These are phyloP conservation scores for Grigorovia jiainica DNA, from an alignment of 805 yeast species.

Conservation along the genomic window DNA sequence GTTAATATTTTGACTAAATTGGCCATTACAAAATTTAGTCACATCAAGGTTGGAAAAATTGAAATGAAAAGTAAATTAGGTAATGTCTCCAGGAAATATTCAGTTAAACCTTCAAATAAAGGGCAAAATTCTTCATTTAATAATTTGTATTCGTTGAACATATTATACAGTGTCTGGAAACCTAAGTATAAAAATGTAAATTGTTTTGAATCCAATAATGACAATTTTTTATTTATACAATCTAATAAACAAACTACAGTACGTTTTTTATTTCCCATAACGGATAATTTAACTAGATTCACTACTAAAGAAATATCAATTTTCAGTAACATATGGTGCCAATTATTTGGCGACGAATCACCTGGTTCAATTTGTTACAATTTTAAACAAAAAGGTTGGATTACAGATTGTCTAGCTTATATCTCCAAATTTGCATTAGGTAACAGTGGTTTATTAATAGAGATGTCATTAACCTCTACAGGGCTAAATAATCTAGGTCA, in stretches of 20 bases:
- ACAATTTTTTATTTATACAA: constrained; percentile 32
- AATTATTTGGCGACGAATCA: constrained; percentile 56
- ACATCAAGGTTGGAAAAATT: constrained; percentile 15
- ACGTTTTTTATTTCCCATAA: constrained; percentile 40
- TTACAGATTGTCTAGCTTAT: constrained; percentile 35
- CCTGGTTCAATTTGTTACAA: constrained; percentile 37
- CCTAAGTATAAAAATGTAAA: constrained; percentile 10
- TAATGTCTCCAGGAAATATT: constrained; percentile 3
- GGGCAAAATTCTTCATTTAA: neutral
- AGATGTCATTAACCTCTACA: constrained; percentile 36
- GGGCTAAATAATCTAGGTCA: constrained; percentile 34
- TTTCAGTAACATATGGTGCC: constrained; percentile 41
- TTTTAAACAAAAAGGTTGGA: constrained; percentile 30
- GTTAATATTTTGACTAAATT: constrained; percentile 45
- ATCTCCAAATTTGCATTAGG: constrained; percentile 31
- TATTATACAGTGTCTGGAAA: constrained; percentile 15
- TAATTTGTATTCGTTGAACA: constrained; percentile 10
- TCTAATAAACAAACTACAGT: constrained; percentile 29
- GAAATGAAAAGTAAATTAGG: constrained; percentile 4
- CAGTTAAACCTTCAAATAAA: neutral
- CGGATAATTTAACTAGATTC: constrained; percentile 6
- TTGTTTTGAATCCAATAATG: constrained; percentile 16
- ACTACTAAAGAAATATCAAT: constrained; percentile 19
- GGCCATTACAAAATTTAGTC: constrained; percentile 36
- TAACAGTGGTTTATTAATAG: constrained; percentile 38